phyloP scores from a whole-genome alignment of 2,329 filamentous ascomycete genomes.

The Alternaria rosae region DNA sequence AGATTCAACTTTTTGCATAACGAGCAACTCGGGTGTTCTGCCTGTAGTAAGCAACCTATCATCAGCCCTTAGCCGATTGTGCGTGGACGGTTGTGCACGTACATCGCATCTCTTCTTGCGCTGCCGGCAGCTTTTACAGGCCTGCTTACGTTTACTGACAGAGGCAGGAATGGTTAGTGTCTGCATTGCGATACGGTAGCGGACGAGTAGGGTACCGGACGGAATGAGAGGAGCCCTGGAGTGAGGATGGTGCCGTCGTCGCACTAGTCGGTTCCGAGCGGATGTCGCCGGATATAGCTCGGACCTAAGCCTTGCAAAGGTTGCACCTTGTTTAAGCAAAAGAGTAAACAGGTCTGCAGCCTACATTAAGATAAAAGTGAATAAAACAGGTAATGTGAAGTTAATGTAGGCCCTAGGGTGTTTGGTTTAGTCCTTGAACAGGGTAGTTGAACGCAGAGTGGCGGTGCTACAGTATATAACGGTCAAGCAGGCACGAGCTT shows the following conservation, averaged over 20 bases:
- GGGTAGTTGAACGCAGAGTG: conserved; percentile 3
- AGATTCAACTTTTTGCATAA: conserved; percentile 36
- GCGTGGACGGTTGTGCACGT: conserved; percentile 4
- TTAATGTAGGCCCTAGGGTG: too few relatives aligned
- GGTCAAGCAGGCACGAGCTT: too few relatives aligned
- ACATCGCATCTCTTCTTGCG: conserved; percentile 47
- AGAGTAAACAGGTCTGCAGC: too few relatives aligned
- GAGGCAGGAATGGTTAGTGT: conserved; percentile 34
- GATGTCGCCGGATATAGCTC: conserved; percentile 10
- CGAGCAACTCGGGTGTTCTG: conserved; percentile 31
- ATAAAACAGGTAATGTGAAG: too few relatives aligned
- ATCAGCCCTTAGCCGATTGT: conserved; percentile 13
- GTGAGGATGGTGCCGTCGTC: not conserved
- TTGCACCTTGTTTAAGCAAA: too few relatives aligned
- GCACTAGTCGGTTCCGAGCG: not conserved
- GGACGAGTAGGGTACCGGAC: not conserved
- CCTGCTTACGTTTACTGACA: conserved; percentile 43
- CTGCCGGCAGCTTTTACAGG: conserved; percentile 42
- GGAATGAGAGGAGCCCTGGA: not conserved
- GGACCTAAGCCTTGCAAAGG: conserved; percentile 4
- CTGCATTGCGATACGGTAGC: conserved; percentile 13
- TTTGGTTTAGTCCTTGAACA: not conserved
- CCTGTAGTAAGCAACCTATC: conserved; percentile 20
- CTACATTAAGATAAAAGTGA: too few relatives aligned
- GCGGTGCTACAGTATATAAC: too few relatives aligned